Base-by-base conservation (phyloP, 306 rosid genomes). In the Acacia acuminata region DNA sequence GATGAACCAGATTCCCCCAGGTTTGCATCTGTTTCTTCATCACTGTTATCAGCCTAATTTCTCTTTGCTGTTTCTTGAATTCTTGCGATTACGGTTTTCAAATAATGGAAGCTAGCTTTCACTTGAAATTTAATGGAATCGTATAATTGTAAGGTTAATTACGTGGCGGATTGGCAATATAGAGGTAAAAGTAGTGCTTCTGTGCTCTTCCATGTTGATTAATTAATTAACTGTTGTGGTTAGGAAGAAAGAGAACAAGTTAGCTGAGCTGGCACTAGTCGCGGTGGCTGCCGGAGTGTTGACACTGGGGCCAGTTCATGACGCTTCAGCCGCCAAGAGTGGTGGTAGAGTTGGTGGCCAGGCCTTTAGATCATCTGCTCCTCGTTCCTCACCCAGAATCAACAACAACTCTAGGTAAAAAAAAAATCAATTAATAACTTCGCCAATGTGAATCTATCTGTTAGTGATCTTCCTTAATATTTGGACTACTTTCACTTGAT, bases 281-380 rank as follows among this genome's bases (percentile, higher is more conserved):
- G 86, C 97, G 44, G 73, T 95, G 73, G 93, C 98, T 42, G 97
- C 98, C 48, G 98, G 99, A 51, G 85, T 92, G 55, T 84, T 93
- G 88, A 85, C 94, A 24, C 40, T 93, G 51, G 96, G 97, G 10
- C 86, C 98, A 22, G 91, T 92, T 81, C 79, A 90, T 12, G 94
- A 90, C 82, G 98, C 96, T 10, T 92, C 89, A 12, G 98, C 99
- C n/a, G 98, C 98, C 30, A 95, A 95, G 81, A 83, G 84, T 50
- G 98, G 94, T 66, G 99, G 99, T 0, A 85, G 99, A 84, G 60
- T 95, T 30, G 99, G 99, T 8, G 99, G 99, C 13, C 98, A 95
- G 86, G 91, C 98, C 24, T 95, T 95, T 82, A 92, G 81, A 70
- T 80, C 97, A 15, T 65, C 98, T 1, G 87, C 93, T 79, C 98